These are phyloP conservation scores for Physcomitrium patens DNA, from an alignment of 225 moss, liverwort and hornwort genomes.

Conservation along the genomic window DNA sequence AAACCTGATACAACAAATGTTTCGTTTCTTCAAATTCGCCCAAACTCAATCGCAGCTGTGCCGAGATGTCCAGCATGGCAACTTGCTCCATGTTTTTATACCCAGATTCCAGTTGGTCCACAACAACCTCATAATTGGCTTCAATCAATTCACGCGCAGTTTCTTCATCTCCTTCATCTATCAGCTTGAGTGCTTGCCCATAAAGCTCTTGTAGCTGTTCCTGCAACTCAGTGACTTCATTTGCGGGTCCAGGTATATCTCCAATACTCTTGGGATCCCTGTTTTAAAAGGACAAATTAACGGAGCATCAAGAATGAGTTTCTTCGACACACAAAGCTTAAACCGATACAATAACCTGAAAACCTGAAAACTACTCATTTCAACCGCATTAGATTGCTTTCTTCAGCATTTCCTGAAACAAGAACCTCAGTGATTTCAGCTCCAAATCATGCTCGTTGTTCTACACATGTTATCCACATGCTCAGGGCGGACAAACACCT, in stretches of 20 bases:
- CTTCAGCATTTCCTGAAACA: background rate
- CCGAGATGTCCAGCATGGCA: conserved; percentile 77
- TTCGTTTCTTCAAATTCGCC: conserved; percentile 68
- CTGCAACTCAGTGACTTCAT: conserved; percentile 55
- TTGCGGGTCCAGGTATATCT: conserved; percentile 31
- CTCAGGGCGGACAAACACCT: background rate
- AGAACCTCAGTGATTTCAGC: background rate
- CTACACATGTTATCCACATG: background rate
- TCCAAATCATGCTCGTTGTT: background rate
- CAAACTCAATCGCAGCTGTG: conserved; percentile 81
- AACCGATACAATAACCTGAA: conserved; percentile 6
- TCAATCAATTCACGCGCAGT: conserved; percentile 68
- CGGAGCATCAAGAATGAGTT: background rate
- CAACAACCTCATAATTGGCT: conserved; percentile 70
- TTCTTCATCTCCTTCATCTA: conserved; percentile 78
- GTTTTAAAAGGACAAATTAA: background rate
- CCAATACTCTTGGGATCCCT: conserved; percentile 37
- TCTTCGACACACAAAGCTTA: background rate
- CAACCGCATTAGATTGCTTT: background rate
- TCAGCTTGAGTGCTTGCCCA: conserved; percentile 58
- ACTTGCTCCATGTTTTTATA: conserved; percentile 69
- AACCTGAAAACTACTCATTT: background rate
- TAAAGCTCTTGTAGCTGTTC: conserved; percentile 73
- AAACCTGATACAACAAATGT: conserved; percentile 59
- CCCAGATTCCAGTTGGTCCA: conserved; percentile 70